phyloP scores from a whole-genome alignment of 2,329 filamentous ascomycete species.

The Calonectria ilicicola region DNA sequence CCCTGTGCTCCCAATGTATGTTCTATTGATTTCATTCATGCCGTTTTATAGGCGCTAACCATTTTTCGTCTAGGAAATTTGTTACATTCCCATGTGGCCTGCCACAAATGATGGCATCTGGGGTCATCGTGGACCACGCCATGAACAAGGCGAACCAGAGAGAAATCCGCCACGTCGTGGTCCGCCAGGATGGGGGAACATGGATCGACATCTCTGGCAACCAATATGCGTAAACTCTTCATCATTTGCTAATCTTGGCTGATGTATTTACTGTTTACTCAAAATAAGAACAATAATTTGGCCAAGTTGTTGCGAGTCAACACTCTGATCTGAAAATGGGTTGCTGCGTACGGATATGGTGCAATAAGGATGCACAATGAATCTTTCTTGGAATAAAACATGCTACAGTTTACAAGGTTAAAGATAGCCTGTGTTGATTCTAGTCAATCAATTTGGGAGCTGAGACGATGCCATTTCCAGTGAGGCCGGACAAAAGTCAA shows the following conservation, averaged over 20 bases:
- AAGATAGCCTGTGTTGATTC: too few relatives aligned
- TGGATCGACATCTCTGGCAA: neutral
- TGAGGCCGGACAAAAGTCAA: too few relatives aligned
- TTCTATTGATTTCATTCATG: neutral
- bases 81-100: neutral
- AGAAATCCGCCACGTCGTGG: neutral
- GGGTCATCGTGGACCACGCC: neutral
- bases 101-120: neutral
- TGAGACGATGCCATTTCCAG: too few relatives aligned
- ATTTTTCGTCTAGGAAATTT: neutral
- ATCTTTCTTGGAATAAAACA: too few relatives aligned
- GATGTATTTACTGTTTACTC: neutral
- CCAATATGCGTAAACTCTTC: neutral
- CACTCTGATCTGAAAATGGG: too few relatives aligned
- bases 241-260: neutral
- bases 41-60: neutral
- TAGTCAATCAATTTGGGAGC: too few relatives aligned
- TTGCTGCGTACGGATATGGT: too few relatives aligned
- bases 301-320: too few relatives aligned
- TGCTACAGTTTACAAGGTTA: too few relatives aligned
- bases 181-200: neutral
- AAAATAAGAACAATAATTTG: too few relatives aligned
- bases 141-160: neutral
- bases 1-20: neutral
- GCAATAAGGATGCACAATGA: too few relatives aligned